Base-by-base conservation (phyloP, 495 filamentous ascomycete genomes). In the Aspergillus saccharolyticus region DNA sequence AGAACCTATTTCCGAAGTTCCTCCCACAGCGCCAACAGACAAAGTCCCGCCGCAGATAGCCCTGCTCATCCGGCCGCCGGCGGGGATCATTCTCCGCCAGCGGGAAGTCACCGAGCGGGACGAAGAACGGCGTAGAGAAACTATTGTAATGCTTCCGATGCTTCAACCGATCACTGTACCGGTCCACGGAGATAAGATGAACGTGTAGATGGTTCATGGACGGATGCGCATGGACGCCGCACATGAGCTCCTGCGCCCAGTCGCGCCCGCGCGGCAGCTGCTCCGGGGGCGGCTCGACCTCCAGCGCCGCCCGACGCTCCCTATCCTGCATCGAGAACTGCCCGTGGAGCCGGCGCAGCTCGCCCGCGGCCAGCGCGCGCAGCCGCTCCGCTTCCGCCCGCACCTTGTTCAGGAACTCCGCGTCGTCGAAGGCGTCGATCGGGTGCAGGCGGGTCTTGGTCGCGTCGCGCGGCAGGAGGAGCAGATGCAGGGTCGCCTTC, bases 171-270 rank as follows among this genome's bases (percentile, higher is more conserved):
- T 85, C 80, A 45, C 85, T 89, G 54, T 81, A 73, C 67, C 85
- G 80, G 69, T 98, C 94, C 28, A 78, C 71, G 17, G 86, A 85
- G 28, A 98, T 68, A 39, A 98, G 83, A 71, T 98, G 94, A 17
- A 98, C 78, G 70, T 98, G 94, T 54, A 98, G 70, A 71, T 97
- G 90, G 53, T 83, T 86, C 94, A 98, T 96, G 18, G 83, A 88
- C n/a, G 94, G 94, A 54, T 84, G 79, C 2, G 89, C 88, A 73
- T 98, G 94, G 0, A 96, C 76, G 19, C 94, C 94, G 16, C 84
- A 80, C 44, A 84, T 79, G 54, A 97, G 78, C 22, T 94, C 90
- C n/a, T 69, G 68, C 42, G 79, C 74, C 88, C 90, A 98, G 67
- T 96, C 84, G 18, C 92, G 75, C 0, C 91, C 91, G 0, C 64